phyloP scores from a whole-genome alignment of 2,329 filamentous ascomycete genomes.

The Penicillium sp. region DNA sequence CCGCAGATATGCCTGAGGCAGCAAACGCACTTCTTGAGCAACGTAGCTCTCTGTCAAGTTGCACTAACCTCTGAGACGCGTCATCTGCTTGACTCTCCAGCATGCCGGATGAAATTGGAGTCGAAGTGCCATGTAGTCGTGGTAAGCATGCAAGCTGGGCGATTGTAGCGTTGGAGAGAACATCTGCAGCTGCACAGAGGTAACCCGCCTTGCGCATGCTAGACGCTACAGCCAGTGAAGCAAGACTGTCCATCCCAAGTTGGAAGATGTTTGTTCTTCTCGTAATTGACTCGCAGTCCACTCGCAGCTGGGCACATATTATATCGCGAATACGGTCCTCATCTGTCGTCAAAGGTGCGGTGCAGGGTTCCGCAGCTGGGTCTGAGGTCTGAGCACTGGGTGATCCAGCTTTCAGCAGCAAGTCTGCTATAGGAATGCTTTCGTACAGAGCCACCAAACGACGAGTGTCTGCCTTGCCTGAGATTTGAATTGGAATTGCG shows the following conservation, averaged over 20 bases:
- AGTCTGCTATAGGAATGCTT: constrained; percentile 9
- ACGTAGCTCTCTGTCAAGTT: constrained; percentile 1
- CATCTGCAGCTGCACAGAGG: background rate
- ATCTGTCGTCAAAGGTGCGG: background rate
- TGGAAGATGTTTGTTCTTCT: constrained; percentile 3
- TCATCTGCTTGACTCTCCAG: background rate
- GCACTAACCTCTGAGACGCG: background rate
- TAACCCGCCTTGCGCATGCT: constrained; percentile 1
- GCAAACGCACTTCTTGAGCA: background rate
- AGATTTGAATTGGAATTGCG: constrained; percentile 12
- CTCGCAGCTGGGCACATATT: background rate
- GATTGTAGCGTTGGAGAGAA: constrained; percentile 3
- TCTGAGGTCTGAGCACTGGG: background rate
- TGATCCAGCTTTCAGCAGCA: background rate
- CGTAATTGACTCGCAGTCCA: background rate
- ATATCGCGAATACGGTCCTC: background rate
- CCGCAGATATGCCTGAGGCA: background rate
- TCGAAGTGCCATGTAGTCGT: too few relatives aligned
- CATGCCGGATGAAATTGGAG: background rate
- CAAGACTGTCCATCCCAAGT: constrained; percentile 5
- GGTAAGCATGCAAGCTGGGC: background rate
- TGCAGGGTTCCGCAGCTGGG: background rate
- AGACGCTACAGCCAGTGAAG: background rate
- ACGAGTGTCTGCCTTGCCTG: constrained; percentile 15
- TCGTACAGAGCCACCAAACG: constrained; percentile 11